Evolutionary conservation across 2,329 filamentous ascomycete species (phyloP), one percentile per base, ranked within the genome.

Genomic region (Microdochium bolleyi): DNA sequence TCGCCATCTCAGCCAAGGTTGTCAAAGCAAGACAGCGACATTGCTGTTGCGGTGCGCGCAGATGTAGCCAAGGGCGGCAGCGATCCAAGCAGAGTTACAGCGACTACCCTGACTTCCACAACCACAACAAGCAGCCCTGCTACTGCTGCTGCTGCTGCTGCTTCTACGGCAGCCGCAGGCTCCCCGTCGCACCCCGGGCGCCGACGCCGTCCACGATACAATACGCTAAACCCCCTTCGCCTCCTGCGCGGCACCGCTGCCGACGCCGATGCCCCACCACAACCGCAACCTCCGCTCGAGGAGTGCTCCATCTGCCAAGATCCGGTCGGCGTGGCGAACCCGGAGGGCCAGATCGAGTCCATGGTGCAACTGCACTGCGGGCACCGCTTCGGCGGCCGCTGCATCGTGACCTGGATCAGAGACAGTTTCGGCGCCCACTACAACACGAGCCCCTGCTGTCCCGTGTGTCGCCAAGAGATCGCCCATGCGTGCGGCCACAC

Each of bases 301-400:
- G 62, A 64, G 44, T 76, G 73, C 51, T 67, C 69, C 48, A 75
- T 76, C 56, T 76, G 73, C 58, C 70, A 73, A 53, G 69, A 74
- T 52, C 61, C 65, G 3, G 65, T 75, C 34, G 72, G 71, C 51
- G 51, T 64, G 13, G 52, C 54, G 19, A 72, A 65, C 30, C 63
- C 66, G 3, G 70, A 73, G 51, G 70, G 67, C 55, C 60, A 66
- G 51, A 51, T 62, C 27, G 73, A 76, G 58, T 54, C 62, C 2
- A 75, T 71, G 72, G 67, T 68, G 19, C 55, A 59, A 24, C 60
- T 76, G 7, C 68, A 72, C 13, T 76, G 73, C 60, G 69, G 69
- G 3, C 73, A 76, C 60, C 62, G 63, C 25, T 76, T 75, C 58
- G 73, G 73, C 44, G 66, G 64, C 44, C 56, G 64, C 52, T 76